These are phyloP conservation scores for Cutaneotrichosporon mucoides DNA, from an alignment of 1,284 basidiomycete species.

Conservation along the genomic window DNA sequence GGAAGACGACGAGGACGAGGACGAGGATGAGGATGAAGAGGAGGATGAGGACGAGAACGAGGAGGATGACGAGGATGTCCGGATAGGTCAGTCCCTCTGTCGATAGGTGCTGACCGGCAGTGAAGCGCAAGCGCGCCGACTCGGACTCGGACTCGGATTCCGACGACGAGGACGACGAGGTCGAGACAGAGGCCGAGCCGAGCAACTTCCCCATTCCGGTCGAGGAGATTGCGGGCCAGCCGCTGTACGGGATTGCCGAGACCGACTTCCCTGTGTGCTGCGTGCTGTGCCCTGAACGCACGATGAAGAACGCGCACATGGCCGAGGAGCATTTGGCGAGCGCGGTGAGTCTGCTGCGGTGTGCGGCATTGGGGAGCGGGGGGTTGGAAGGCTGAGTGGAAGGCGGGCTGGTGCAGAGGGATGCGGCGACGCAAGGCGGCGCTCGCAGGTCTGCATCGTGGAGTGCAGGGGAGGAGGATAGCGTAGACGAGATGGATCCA, in stretches of 20 bases:
- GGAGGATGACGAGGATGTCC: constrained; percentile 4
- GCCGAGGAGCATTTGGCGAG: constrained; percentile 61
- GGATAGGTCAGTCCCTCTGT: too few relatives aligned
- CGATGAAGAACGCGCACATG: constrained; percentile 63
- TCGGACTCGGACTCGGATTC: constrained; percentile 1
- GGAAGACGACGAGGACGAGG: constrained; percentile 9
- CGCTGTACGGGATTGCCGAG: constrained; percentile 51
- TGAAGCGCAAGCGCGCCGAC: not conserved
- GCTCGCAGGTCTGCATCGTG: too few relatives aligned
- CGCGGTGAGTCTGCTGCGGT: constrained; percentile 55
- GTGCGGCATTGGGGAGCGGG: too few relatives aligned
- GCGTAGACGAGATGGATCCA: constrained; percentile 33
- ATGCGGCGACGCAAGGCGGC: too few relatives aligned
- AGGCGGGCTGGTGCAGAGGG: too few relatives aligned
- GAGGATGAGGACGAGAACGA: constrained; percentile 25
- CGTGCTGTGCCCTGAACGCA: constrained; percentile 68
- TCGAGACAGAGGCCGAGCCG: constrained; percentile 15
- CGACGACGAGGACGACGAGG: constrained; percentile 8
- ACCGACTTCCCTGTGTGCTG: constrained; percentile 56
- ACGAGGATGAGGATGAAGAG: constrained; percentile 34
- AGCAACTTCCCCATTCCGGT: constrained; percentile 55
- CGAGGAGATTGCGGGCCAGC: constrained; percentile 59
- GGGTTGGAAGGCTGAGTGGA: too few relatives aligned
- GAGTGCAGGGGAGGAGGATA: too few relatives aligned
- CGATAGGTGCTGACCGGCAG: not conserved